Base-by-base conservation (phyloP, 2,329 filamentous ascomycete species). In the Rhexocercosporidium sp. region DNA sequence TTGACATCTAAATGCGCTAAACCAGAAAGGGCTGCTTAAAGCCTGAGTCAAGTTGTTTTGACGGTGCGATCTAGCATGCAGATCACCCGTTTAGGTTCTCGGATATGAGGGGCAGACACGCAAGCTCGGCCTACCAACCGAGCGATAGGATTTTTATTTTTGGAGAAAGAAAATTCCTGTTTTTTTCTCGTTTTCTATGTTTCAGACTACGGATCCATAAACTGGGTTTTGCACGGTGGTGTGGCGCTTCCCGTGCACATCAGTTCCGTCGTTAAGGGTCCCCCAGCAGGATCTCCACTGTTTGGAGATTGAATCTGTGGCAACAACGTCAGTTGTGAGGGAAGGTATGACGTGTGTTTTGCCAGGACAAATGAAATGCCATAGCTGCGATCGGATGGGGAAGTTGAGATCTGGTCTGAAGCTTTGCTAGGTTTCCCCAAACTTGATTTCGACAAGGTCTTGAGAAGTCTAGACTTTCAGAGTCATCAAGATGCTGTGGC, bases 401-500 rank as follows among this genome's bases (percentile, higher is more conserved):
- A 51, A 37, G 27, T 25, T 25, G 27, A 7, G 59, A 51, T 51
- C 18, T 20, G 16, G 22, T 20, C 44, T 37, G 44, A 25, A 22
- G 29, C 29, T 4, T 18, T 49, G 11, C 27, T 25, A 31, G 44
- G 59, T 14, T 49, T 51, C 46, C 41, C 59, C 25, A 61, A 61
- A 61, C 59, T 37, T 61, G 59, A 51, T 61, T 61, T 25, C 16
- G 18, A 20, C 9, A 20, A 5, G 18, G 20, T 41, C 56, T 46
- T 11, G 5, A 18, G 41, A 46, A n/a, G 29, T 31, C 29, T 31
- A 31, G 29, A 31, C 29, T 31, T 31, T 31, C 29, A 31, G 29
- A 9, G 29, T 34, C 46, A 37, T 59, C 27, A 34, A 20, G 56
- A 44, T 59, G 56, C 37, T 59, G 39, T 62, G 44, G 51, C 29